Evolutionary conservation across 257 asterid genomes (phyloP).

Genomic region (Solanum chiquidenum): DNA sequence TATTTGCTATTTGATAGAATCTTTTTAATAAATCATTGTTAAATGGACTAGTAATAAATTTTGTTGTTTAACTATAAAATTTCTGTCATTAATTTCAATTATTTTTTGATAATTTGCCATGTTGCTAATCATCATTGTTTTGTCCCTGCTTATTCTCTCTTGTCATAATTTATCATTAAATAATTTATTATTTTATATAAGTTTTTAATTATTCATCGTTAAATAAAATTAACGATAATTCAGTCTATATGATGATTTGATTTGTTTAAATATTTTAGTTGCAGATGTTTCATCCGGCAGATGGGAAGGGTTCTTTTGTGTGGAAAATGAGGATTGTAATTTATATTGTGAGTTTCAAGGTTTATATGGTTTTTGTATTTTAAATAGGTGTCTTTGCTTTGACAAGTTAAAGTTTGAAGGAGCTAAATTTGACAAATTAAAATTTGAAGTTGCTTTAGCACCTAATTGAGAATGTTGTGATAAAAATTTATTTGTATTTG

Average conservation of each 20-base stretch:
- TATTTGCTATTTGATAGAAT: neutral
- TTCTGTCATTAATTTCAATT: neutral
- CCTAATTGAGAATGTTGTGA: neutral
- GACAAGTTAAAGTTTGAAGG: neutral
- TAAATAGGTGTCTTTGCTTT: neutral
- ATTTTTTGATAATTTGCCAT: neutral
- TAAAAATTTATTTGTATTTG: neutral
- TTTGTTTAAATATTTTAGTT: neutral
- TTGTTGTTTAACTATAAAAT: neutral
- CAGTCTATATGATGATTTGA: neutral
- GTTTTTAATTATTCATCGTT: neutral
- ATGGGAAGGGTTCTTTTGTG: neutral
- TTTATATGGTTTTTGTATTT: neutral
- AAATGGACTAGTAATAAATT: neutral
- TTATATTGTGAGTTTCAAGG: neutral
- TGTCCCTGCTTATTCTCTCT: neutral
- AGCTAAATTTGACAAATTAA: neutral
- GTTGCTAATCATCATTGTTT: neutral
- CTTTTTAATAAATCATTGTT: neutral
- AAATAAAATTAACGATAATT: neutral
- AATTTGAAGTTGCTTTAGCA: neutral
- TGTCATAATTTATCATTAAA: neutral
- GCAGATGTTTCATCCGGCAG: neutral
- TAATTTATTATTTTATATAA: neutral
- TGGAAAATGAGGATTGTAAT: neutral